Evolutionary conservation across 768 basidiomycete genomes (phyloP).

Genomic region (Podaxis carcinomalis): DNA sequence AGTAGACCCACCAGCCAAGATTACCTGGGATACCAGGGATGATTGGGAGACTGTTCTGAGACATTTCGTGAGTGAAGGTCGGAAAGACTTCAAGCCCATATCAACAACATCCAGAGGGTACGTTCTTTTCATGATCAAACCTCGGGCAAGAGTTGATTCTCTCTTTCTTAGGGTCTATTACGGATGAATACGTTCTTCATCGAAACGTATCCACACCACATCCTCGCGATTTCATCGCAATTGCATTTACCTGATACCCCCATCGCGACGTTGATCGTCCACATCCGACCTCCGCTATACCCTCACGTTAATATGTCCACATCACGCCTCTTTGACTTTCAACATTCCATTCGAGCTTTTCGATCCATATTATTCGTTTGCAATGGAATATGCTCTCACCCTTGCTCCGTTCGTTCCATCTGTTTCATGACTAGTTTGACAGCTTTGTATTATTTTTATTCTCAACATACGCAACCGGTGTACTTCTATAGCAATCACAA

Average conservation of each 20-base stretch:
- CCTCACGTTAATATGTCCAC: not conserved
- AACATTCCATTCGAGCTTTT: not conserved
- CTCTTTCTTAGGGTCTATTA: constrained; percentile 5
- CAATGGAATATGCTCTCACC: not conserved
- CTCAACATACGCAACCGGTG: not conserved
- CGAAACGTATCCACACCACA: not conserved
- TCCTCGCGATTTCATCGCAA: not conserved
- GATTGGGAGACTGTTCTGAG: constrained; percentile 70
- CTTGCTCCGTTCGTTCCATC: not conserved
- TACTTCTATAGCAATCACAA: constrained; percentile 5
- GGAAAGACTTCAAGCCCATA: constrained; percentile 80
- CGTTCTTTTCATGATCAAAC: constrained; percentile 24
- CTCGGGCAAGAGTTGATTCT: not conserved
- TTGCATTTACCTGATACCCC: constrained; percentile 4
- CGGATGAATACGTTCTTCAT: not conserved
- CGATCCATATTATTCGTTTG: not conserved
- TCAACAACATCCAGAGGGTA: constrained; percentile 73
- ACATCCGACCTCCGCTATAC: not conserved
- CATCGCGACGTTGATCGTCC: constrained; percentile 6
- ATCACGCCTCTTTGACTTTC: not conserved
- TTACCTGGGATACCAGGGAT: constrained; percentile 69
- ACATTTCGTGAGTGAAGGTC: constrained; percentile 68
- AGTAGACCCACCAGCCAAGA: constrained; percentile 72
- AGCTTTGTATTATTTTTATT: not conserved
- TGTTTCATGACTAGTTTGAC: not conserved